Conservation (phyloP, 2,329 filamentous ascomycete genomes). For the Nakataea oryzae region DNA sequence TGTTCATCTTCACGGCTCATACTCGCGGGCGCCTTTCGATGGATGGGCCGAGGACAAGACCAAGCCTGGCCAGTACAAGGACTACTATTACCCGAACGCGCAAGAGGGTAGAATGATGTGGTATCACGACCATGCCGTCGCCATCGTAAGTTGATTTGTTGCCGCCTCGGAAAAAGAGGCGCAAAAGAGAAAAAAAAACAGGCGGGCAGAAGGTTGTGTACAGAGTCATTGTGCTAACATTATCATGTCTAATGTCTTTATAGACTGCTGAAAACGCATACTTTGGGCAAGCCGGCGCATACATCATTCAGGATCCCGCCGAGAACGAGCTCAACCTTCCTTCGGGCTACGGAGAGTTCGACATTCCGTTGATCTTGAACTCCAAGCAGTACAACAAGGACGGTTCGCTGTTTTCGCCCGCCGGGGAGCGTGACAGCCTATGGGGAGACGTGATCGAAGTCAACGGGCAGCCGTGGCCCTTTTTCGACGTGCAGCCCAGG, state of each 20-base stretch:
- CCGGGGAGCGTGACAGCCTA: conserved; percentile 31
- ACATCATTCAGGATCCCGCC: conserved; percentile 39
- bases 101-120: conserved; percentile 43
- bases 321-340: conserved; percentile 41
- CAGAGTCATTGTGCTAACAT: not conserved
- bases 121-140: conserved; percentile 42
- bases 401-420: conserved; percentile 35
- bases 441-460: conserved; percentile 48
- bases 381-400: conserved; percentile 41
- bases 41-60: conserved; percentile 39
- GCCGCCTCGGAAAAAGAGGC: conserved; percentile 1
- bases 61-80: conserved; percentile 42
- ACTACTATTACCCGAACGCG: conserved; percentile 51
- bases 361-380: conserved; percentile 37
- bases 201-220: not conserved
- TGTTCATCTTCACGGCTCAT: conserved; percentile 47
- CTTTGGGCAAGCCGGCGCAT: conserved; percentile 44
- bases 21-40: conserved; percentile 34
- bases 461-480: conserved; percentile 50
- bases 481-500: conserved; percentile 44
- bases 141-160: conserved; percentile 13
- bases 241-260: conserved; percentile 12
- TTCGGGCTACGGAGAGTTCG: conserved; percentile 35
- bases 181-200: not conserved
- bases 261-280: conserved; percentile 44